Evolutionary conservation across 2,329 filamentous ascomycete species (phyloP).

Genomic region (Ceratocystiopsis sp.): DNA sequence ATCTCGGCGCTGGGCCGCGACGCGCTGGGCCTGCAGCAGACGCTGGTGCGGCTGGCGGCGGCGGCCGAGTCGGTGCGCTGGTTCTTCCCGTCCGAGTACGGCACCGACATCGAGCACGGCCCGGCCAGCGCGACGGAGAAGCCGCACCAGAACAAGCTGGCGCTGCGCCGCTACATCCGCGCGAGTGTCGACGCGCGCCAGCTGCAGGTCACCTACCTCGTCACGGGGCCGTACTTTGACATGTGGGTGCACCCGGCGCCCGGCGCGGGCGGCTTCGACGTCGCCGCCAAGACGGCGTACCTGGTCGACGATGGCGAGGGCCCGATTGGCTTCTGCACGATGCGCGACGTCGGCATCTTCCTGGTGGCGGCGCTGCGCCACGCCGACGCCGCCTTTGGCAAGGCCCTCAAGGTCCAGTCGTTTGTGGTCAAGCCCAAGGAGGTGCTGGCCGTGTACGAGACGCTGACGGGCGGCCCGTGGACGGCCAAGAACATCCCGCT

Average conservation of each 20-base stretch:
- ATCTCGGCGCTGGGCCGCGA: constrained; percentile 47
- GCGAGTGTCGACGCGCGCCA: constrained; percentile 25
- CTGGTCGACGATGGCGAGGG: constrained; percentile 45
- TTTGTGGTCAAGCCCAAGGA: constrained; percentile 48
- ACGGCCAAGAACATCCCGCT: constrained; percentile 34
- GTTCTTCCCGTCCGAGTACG: constrained; percentile 54
- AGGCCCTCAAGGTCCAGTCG: constrained; percentile 50
- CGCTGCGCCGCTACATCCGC: constrained; percentile 44
- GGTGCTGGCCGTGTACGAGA: constrained; percentile 50
- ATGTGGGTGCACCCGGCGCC: constrained; percentile 32
- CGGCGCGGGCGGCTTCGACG: constrained; percentile 41
- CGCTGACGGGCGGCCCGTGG: constrained; percentile 46
- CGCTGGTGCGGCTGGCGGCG: constrained; percentile 43
- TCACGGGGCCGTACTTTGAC: constrained; percentile 53
- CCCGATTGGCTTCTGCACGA: constrained; percentile 50
- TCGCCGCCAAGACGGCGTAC: constrained; percentile 36
- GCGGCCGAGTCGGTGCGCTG: constrained; percentile 32
- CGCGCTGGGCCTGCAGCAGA: constrained; percentile 42
- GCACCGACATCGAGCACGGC: constrained; percentile 46
- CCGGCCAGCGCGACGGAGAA: constrained; percentile 40
- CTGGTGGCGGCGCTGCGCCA: constrained; percentile 44
- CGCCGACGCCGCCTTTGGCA: constrained; percentile 33
- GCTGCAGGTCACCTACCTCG: constrained; percentile 47
- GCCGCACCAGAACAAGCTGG: constrained; percentile 53
- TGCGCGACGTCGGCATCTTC: constrained; percentile 53